Percentiles rank a stretch among this genome's conserved stretches.
Evolutionary conservation across 148 eudicot genomes (phyloP).

Genomic region (Cornus kousa): DNA sequence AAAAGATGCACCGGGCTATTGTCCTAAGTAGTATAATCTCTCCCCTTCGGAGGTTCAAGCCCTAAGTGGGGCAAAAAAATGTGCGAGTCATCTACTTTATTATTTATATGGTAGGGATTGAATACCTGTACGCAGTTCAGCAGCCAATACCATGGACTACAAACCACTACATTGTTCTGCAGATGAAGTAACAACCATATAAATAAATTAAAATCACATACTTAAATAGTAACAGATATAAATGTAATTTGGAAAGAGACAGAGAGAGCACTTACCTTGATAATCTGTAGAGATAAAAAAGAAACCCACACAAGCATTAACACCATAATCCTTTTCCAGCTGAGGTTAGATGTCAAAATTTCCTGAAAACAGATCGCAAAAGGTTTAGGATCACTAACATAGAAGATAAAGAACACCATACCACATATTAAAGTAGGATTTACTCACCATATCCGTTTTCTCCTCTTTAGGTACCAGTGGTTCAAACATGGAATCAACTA

Average conservation of each 20-base stretch:
- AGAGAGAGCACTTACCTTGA: conserved; percentile 57
- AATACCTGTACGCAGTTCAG: conserved; percentile 76
- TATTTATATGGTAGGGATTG: neutral
- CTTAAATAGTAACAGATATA: neutral
- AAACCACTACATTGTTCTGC: conserved; percentile 63
- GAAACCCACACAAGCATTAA: conserved; percentile 60
- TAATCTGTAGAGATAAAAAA: conserved; percentile 75
- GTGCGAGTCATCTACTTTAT: too few relatives aligned
- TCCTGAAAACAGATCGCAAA: conserved; percentile 36
- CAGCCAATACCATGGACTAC: conserved; percentile 76
- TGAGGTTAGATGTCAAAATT: conserved; percentile 55
- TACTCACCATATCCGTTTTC: conserved; percentile 64
- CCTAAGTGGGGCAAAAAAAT: too few relatives aligned
- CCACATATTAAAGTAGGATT: conserved; percentile 6
- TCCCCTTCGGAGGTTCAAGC: too few relatives aligned
- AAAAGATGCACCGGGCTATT: too few relatives aligned
- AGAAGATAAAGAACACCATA: neutral
- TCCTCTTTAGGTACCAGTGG: conserved; percentile 65
- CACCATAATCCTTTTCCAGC: conserved; percentile 56
- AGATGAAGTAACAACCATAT: conserved; percentile 11
- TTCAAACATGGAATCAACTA: conserved; percentile 69
- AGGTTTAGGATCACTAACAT: neutral
- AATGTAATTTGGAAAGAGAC: conserved; percentile 1
- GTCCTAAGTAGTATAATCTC: too few relatives aligned
- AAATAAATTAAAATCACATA: neutral